A percentile compares a stretch with the other conserved stretches of the same genome.
Evolutionary conservation across 805 yeast species (phyloP).

Genomic region (Candida ulmi): DNA sequence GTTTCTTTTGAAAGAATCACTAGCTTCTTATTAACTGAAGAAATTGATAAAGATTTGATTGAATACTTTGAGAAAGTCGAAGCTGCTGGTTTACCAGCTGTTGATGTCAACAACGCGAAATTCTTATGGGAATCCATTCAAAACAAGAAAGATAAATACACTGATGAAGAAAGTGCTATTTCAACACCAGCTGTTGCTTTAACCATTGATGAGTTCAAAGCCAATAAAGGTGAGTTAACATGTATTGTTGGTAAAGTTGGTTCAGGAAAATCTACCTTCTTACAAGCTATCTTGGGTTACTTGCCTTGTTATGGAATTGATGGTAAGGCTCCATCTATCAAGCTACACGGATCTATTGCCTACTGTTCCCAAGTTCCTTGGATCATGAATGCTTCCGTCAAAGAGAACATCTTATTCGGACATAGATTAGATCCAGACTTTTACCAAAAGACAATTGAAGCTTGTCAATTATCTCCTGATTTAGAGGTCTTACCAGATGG

Average conservation of each 20-base stretch:
- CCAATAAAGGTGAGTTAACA: conserved; percentile 70
- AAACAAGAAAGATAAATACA: conserved; percentile 13
- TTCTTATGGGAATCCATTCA: conserved; percentile 44
- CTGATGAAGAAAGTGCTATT: conserved; percentile 35
- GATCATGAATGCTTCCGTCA: conserved; percentile 75
- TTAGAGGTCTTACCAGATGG: conserved; percentile 63
- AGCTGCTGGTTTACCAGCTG: conserved; percentile 22
- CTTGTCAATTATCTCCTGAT: conserved; percentile 62
- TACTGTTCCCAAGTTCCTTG: conserved; percentile 69
- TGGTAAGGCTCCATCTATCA: conserved; percentile 16
- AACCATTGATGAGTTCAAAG: conserved; percentile 52
- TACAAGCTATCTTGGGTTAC: conserved; percentile 60
- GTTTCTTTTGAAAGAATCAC: conserved; percentile 53
- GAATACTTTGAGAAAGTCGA: conserved; percentile 20
- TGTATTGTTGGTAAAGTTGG: conserved; percentile 92
- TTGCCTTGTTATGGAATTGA: conserved; percentile 33
- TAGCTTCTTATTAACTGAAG: conserved; percentile 42
- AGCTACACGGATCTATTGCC: conserved; percentile 41
- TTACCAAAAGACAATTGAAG: conserved; percentile 50
- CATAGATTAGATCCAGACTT: conserved; percentile 39
- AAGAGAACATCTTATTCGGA: conserved; percentile 71
- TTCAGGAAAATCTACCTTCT: conserved; percentile 78
- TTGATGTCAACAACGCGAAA: conserved; percentile 42
- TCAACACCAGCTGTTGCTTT: neutral
- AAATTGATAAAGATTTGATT: conserved; percentile 35